Base-by-base conservation (phyloP, 2,329 filamentous ascomycete genomes). In the Aspergillus texensis region DNA sequence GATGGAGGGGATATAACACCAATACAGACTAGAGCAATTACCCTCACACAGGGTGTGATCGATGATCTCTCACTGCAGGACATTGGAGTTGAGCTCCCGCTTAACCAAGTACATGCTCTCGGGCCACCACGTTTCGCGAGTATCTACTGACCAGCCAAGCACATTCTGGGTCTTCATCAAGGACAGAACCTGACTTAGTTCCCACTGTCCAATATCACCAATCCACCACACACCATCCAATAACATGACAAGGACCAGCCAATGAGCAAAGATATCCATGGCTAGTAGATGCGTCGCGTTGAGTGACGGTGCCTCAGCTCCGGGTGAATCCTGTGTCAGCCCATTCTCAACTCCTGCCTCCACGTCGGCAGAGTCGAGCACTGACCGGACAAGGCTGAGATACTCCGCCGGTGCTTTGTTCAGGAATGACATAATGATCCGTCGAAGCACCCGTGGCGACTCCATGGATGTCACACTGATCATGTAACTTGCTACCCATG, bases 401-500 rank as follows among this genome's bases (percentile, higher is more conserved):
- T 70, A 82, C 0, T 71, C 65, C 0, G 65, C 61, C 0, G 79
- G 77, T 0, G 74, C 75, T 26, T 75, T 75, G 65, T 82, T 80
- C 4, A 82, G 43, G n/a, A 81, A 81, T 2, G 78, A 74, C 68
- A 78, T 79, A 48, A 82, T 74, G 0, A 70, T 75, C 2, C 80
- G 70, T 8, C 79, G 72, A 1, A 78, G 70, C 0, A 77, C 70
- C 3, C 68, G 72, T 0, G 75, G 76, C 6, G 73, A 68, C 12
- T 67, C 62, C 61, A 73, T 74, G 43, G 72, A 75, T 8, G 80
- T 74, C 2, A 78, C 70, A 3, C 74, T 77, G 60, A 75, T 74
- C 34, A 76, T 70, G 65, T 80, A 80, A 4, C 58, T 65, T 21
- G 72, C 70, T 14, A 80, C 68, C 78, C 78, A 80, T 5, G 73